Evolutionary conservation across 139 green algal species (phyloP).

Genomic region (Haematococcus sp.): DNA sequence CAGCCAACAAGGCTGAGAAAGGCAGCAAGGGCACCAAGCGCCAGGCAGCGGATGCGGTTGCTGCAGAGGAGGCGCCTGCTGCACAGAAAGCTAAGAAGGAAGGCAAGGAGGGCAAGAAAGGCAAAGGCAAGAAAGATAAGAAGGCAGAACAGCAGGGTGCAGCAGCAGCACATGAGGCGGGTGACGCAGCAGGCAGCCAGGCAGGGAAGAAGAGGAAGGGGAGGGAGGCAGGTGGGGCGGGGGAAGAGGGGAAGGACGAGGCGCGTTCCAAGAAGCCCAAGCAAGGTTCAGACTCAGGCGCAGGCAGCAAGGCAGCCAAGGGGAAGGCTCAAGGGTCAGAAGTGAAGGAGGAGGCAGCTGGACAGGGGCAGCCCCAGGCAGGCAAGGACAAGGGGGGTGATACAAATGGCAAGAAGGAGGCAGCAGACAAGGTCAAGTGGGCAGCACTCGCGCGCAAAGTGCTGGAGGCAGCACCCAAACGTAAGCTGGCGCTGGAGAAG

Average conservation of each 20-base stretch:
- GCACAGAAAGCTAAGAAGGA: no score
- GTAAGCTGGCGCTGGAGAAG: no score
- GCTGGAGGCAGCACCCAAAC: conserved; percentile 3
- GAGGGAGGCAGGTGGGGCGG: background rate
- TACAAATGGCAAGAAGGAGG: no score
- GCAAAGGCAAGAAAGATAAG: background rate
- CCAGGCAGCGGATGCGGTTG: background rate
- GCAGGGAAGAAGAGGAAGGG: background rate
- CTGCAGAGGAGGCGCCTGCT: background rate
- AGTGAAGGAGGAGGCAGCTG: no score
- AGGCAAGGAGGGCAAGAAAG: background rate
- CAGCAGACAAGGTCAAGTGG: no score
- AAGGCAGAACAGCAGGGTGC: background rate
- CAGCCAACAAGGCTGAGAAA: background rate
- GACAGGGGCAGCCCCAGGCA: no score
- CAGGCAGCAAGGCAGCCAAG: no score
- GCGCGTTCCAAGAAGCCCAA: no score
- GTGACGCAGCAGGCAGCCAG: background rate
- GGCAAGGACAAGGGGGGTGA: no score
- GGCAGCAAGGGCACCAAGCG: background rate
- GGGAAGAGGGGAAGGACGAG: conserved; percentile 1
- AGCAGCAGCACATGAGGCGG: background rate
- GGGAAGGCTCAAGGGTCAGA: no score
- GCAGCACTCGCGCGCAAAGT: no score
- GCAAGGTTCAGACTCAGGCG: no score